Base-by-base conservation (phyloP, 2,329 filamentous ascomycete species). In the Stagonosporopsis vannaccii region DNA sequence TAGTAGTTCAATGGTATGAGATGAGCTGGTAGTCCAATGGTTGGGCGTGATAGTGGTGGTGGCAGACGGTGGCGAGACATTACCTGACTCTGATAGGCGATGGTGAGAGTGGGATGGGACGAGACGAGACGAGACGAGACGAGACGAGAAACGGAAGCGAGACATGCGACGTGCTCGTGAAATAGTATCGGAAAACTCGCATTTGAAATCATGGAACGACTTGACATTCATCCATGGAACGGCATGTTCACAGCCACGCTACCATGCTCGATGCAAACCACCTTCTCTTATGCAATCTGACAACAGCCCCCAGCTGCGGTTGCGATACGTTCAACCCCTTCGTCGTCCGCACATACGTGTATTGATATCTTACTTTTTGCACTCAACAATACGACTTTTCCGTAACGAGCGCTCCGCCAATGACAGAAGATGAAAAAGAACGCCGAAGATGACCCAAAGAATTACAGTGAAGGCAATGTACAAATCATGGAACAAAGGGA, bases 391-490 rank as follows among this genome's bases (percentile, higher is more conserved):
- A 37, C 33, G 17, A 49, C 54, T 44, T 52, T 51, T 48, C 36
- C 47, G 32, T 28, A 37, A 37, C n/a, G 35, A 43, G 37, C 37
- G 48, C 47, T 39, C 40, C 23, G 33, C 48, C 54, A 45, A 51
- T 25, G 23, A 32, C 4, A 43, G 15, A 30, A 42, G 23, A 35
- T 9, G 13, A 43, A 30, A 43, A 41, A 33, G 33, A 51, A 67
- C 64, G 64, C 64, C 64, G 40, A 42, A 20, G 20, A 44, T 46
- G 51, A 52, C 64, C 62, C 59, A 63, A 57, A 54, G 58, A 65
- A 59, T 60, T 55, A 66, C 62, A 63, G 22, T 28, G 40, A 65
- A 62, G 45, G 57, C 55, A 63, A 35, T 52, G 48, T 57, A 48
- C 37, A 46, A 48, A 41, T 36, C 23, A 58, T 58, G 40, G 32